Evolutionary conservation across 1,139 yeast species (phyloP), one percentile per base, ranked within the genome.

Genomic region (Arxiozyma heterogenica): DNA sequence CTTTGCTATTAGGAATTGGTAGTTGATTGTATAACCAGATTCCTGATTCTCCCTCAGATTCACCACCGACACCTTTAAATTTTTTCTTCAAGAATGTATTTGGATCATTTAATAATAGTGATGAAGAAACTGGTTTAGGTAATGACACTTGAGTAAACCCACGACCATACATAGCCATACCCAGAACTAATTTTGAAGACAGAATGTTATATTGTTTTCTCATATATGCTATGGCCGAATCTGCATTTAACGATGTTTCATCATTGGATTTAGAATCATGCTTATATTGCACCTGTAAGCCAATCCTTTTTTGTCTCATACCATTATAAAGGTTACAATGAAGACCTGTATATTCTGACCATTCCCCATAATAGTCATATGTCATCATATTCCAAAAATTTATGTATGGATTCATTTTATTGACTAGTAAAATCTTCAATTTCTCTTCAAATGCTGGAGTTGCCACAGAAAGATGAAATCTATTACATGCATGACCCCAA

Each of bases 161-260:
- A 51, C 96, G 75, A 0, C 96, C 98, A 68, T 90, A 93, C 27
- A 82, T 73, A 0, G 98, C 97, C 84, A 91, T 86, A 0, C 98
- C 98, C 52, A 93, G 63, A 1, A 85, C 74, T n/a, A 93, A 60
- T 62, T 86, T 86, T 0, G 62, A 51, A 0, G 82, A 61, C 0
- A 71, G 59, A 0, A 84, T 75, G 0, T 84, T 83, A 50, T 47
- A 51, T 1, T 63, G 63, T 0, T 57, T 48, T 0, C 70, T 54
- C 67, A 81, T 85, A 50, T 67, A 68, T 0, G 67, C 57, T 0
- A 90, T 73, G 0, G 85, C 80, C 6, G 70, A 69, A 55, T 80
- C 79, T 1, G 75, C 81, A 59, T 75, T 76, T 51, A 83, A 64
- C 1, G 65, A 68, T 44, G 78, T 77, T 41, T 77, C 79, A 1